Percentiles rank a stretch among this genome's conserved stretches.
Conservation (phyloP, 1,284 basidiomycete genomes). For the Pascua guehoae region DNA sequence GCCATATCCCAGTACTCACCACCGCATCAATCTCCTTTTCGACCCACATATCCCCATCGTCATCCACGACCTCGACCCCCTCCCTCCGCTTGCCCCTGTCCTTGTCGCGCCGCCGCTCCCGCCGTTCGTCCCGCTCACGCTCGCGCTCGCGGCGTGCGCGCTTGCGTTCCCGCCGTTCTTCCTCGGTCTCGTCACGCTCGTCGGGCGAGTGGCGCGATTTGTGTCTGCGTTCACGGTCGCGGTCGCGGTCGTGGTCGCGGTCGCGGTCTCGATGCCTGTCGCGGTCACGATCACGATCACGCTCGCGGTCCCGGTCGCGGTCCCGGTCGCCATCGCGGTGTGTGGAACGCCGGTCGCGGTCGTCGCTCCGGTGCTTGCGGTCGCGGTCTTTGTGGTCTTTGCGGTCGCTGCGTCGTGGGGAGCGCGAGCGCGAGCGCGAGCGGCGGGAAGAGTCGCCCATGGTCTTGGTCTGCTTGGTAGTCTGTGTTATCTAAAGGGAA, state of each 20-base stretch:
- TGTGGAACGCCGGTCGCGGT: neutral
- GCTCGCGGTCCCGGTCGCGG: neutral
- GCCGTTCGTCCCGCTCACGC: conserved; percentile 11
- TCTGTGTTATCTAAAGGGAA: too few species aligned
- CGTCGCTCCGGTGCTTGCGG: neutral
- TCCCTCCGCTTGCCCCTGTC: conserved; percentile 44
- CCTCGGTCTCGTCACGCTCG: conserved; percentile 22
- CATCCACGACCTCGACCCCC: conserved; percentile 58
- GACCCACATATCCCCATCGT: conserved; percentile 74
- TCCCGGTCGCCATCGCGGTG: neutral
- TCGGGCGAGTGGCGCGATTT: conserved; percentile 8
- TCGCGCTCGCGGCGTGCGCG: conserved; percentile 15
- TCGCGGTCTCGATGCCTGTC: conserved; percentile 2
- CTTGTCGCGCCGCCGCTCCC: conserved; percentile 30
- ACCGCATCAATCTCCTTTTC: conserved; percentile 80
- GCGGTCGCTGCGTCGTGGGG: neutral
- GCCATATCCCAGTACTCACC: conserved; percentile 56
- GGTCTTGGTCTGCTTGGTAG: neutral
- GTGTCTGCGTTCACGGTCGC: too few species aligned
- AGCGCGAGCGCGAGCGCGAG: conserved; percentile 2
- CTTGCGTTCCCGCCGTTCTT: conserved; percentile 25
- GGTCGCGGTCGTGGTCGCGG: conserved; percentile 5
- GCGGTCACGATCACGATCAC: conserved; percentile 3
- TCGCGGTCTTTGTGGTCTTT: neutral
- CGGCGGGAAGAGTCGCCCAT: conserved; percentile 1